Evolutionary conservation across 202 grass and related monocot species (phyloP).

Genomic region (Brachypodium distachyon): DNA sequence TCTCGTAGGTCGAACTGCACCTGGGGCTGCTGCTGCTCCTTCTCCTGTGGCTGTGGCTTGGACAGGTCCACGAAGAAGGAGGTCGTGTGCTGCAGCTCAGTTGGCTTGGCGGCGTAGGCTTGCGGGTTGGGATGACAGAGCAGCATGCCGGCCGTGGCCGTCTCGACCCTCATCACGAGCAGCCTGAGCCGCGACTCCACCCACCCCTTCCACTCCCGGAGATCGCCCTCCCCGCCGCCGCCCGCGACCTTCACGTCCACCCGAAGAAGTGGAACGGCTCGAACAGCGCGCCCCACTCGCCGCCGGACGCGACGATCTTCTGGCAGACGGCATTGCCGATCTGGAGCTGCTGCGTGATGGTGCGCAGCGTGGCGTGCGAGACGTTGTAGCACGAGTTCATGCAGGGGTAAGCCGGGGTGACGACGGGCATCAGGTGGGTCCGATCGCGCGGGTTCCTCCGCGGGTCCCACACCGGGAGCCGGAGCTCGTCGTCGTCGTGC

Average conservation of each 20-base stretch:
- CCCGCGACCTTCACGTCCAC: slow-evolving; percentile 35
- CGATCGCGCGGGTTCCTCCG: slow-evolving; percentile 45
- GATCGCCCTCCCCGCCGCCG: slow-evolving; percentile 22
- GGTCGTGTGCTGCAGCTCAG: neutral
- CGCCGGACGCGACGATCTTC: slow-evolving; percentile 14
- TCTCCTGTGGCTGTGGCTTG: neutral
- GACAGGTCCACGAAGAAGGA: slow-evolving; percentile 49
- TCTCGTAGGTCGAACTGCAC: slow-evolving; percentile 37
- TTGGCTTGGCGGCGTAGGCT: slow-evolving; percentile 28
- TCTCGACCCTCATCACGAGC: slow-evolving; percentile 40
- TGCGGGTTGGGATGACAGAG: slow-evolving; percentile 42
- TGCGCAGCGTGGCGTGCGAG: slow-evolving; percentile 29
- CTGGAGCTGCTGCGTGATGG: slow-evolving; percentile 43
- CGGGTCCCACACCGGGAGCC: slow-evolving; percentile 47
- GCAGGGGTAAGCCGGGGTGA: slow-evolving; percentile 51
- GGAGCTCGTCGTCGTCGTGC: slow-evolving; percentile 37
- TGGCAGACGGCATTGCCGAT: slow-evolving; percentile 21
- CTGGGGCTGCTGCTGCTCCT: neutral
- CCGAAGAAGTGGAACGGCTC: slow-evolving; percentile 42
- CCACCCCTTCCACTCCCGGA: slow-evolving; percentile 56
- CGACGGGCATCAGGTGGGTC: slow-evolving; percentile 52
- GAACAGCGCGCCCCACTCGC: slow-evolving; percentile 32
- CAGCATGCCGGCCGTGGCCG: slow-evolving; percentile 39
- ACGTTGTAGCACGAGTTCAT: slow-evolving; percentile 63
- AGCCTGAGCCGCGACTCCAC: slow-evolving; percentile 48